These are phyloP conservation scores for Colletotrichum cordylinicola DNA, from an alignment of 2,329 filamentous ascomycete genomes.

Conservation along the genomic window DNA sequence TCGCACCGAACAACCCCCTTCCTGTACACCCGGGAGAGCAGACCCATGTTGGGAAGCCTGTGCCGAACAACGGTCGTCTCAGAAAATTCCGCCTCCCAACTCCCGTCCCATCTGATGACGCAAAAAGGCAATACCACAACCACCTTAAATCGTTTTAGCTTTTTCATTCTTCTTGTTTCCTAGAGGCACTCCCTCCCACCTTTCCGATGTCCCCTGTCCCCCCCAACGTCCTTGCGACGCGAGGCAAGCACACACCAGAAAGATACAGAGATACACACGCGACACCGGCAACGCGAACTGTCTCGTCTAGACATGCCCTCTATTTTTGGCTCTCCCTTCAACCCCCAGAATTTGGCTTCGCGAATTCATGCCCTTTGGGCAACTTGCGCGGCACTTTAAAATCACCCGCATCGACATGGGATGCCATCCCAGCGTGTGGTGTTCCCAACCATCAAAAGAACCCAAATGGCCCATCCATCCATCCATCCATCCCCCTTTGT, in stretches of 20 bases:
- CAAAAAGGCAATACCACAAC: background rate
- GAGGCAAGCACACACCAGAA: background rate
- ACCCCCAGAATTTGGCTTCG: background rate
- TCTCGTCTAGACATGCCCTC: slow-evolving; percentile 20
- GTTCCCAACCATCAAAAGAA: background rate
- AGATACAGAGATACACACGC: background rate
- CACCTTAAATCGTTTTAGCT: slow-evolving; percentile 12
- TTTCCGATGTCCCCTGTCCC: background rate
- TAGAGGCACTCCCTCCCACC: background rate
- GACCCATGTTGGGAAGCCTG: slow-evolving; percentile 4
- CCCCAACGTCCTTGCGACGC: background rate
- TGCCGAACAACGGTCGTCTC: slow-evolving; percentile 19
- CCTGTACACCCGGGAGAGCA: background rate
- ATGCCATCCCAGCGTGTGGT: background rate
- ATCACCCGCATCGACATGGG: slow-evolving; percentile 1
- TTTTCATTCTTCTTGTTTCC: background rate
- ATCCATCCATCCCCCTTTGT: no score
- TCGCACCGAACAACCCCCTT: background rate
- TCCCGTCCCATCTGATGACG: slow-evolving; percentile 14
- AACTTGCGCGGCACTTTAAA: background rate
- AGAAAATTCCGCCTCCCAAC: background rate
- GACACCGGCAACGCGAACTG: background rate
- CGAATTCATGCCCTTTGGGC: slow-evolving; percentile 10
- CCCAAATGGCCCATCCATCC: background rate
- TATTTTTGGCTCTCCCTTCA: slow-evolving; percentile 1